Evolutionary conservation across 2,329 filamentous ascomycete genomes (phyloP), one percentile per base, ranked within the genome.

Genomic region (Talaromyces sp.): DNA sequence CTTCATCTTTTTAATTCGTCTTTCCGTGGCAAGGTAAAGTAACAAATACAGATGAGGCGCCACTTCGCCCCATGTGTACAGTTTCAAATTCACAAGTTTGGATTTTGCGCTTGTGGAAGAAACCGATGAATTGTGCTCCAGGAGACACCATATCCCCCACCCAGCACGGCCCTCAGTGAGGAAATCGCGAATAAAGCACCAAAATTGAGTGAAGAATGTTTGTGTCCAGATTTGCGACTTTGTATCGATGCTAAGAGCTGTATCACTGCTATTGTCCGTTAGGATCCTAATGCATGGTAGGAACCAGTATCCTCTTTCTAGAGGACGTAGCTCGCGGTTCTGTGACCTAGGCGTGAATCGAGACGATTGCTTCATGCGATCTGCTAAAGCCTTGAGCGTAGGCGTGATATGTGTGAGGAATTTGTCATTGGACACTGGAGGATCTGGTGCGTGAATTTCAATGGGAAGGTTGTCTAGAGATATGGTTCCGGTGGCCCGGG

Each of bases 281-380:
- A 58, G 24, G n/a, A 65, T 59, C 4, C 33, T 69, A 79, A 83
- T 3, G 70, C 73, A 27, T 71, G 70, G 61, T 4, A 97, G 71
- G 2, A 82, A 75, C 93, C 93, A 97, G 76, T 90, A 88, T 0
- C 93, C 93, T 16, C 93, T 84, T 74, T 96, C 92, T 43, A 89
- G 84, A 0, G 78, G 76, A 2, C 82, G 77, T 1, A 90, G 77
- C 0, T 76, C 72, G 3, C 88, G 81, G 1, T 77, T 77, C 60
- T 85, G 81, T 1, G 76, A 67, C 5, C 71, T 68, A 0, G 88
- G 87, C 4, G 75, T 80, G 74, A 85, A 91, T 3, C 84, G 82
- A 2, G 79, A 81, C 0, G 77, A 68, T 3, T 88, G 77, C 16
- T 84, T 80, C 31, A 85, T 78, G n/a, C 84, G 81, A 0, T 77